A percentile compares a stretch with the other conserved stretches of the same genome.
These are phyloP conservation scores for Candida gorgasii DNA, from an alignment of 805 yeast species.

Conservation along the genomic window DNA sequence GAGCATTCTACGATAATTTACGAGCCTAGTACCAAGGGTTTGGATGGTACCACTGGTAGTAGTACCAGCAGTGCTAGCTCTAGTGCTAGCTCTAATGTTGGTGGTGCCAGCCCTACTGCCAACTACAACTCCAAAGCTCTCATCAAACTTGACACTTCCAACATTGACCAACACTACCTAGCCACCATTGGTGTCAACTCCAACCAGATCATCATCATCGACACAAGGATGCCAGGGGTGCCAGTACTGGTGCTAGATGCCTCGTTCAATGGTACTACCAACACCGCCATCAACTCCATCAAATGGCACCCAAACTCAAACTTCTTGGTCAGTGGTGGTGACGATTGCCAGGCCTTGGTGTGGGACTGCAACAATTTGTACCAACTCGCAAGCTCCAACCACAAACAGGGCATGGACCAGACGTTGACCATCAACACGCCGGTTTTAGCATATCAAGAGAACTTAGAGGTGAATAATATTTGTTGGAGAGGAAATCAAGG, in stretches of 20 bases:
- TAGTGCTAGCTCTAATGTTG: constrained; percentile 3
- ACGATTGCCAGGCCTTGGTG: constrained; percentile 70
- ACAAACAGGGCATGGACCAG: constrained; percentile 9
- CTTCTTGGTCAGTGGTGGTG: constrained; percentile 61
- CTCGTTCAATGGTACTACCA: constrained; percentile 47
- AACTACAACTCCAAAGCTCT: constrained; percentile 53
- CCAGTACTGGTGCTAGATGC: constrained; percentile 74
- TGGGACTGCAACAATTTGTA: constrained; percentile 56
- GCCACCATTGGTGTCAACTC: constrained; percentile 81
- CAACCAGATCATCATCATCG: constrained; percentile 66
- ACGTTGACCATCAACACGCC: constrained; percentile 31
- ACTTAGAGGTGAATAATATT: constrained; percentile 73
- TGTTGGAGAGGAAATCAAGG: constrained; percentile 69
- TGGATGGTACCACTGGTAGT: constrained; percentile 6
- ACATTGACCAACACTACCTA: constrained; percentile 75
- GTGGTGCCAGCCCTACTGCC: background rate
- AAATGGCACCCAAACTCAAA: constrained; percentile 83
- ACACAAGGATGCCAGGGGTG: constrained; percentile 83
- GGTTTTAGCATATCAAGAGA: constrained; percentile 56
- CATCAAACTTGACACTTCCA: constrained; percentile 73
- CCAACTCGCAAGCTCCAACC: constrained; percentile 10
- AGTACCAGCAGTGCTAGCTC: background rate
- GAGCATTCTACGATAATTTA: constrained; percentile 95
- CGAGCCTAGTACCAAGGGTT: constrained; percentile 61
- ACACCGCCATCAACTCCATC: constrained; percentile 67